Base-by-base conservation (phyloP, 192 early-diverging fungal genomes). In the Podila clonocystis region DNA sequence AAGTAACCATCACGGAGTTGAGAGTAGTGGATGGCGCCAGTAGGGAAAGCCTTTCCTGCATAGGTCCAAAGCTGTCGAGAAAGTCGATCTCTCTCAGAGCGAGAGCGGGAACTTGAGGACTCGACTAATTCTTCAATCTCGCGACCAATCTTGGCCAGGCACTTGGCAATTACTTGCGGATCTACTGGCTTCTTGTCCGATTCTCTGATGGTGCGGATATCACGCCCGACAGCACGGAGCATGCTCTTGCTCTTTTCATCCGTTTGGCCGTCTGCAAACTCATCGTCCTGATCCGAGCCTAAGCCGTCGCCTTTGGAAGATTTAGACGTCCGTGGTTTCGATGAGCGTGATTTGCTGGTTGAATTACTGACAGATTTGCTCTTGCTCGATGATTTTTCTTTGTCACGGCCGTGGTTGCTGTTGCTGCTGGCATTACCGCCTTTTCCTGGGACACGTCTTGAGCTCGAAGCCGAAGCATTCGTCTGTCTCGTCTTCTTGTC, bases 41-140 rank as follows among this genome's bases (percentile, higher is more conserved):
- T 88, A 77, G 59, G 90, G 84, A 84, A 88, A 48, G 74, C 87
- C 67, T 65, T 89, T 84, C 74, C 88, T 82, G 75, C 88, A 85
- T 72, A 91, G 70, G 70, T 87, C 84, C 80, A 85, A 64, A 69
- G 85, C 68, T 75, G 89, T 83, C 82, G 83, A 73, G 72, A 86
- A 52, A 57, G 85, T 66, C 70, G 88, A 75, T 82, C 82, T 75
- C 63, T 82, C 8, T 86, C 73, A 62, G 82, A 67, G 84, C 85
- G 31, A 86, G 88, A 72, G 85, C 84, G 63, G 3, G 71, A 79
- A 2, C 63, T 67, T 68, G 83, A 77, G 20, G 8, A 58, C 28
- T 82, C 80, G 0, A 85, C 80, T 8, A 85, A 34, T 11, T 72
- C 63, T 19, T 86, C 78, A 59, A 93, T 90, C 58, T 89, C 83